Evolutionary conservation across 208 protist genomes (phyloP).

Genomic region (Naegleria gruberi): DNA sequence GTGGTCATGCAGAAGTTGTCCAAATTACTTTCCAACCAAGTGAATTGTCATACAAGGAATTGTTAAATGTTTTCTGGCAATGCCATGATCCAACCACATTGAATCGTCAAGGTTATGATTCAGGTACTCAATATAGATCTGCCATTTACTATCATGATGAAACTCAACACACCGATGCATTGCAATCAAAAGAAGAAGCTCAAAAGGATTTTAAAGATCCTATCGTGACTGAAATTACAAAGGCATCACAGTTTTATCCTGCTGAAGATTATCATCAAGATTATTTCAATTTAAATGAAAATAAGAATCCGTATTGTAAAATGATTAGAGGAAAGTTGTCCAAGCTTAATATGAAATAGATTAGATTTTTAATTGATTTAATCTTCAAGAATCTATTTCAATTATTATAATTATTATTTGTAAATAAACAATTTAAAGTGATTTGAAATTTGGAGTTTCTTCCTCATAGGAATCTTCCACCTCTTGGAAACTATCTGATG

Average conservation of each 20-base stretch:
- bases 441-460: no score
- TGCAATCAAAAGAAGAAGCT: slow-evolving; percentile 39
- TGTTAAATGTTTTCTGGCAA: slow-evolving; percentile 82
- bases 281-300: slow-evolving; percentile 50
- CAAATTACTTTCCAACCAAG: slow-evolving; percentile 66
- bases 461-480: no score
- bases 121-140: slow-evolving; percentile 39
- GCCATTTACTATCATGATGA: slow-evolving; percentile 77
- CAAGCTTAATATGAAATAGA: neutral
- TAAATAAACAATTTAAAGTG: no score
- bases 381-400: no score
- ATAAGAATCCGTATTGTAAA: neutral
- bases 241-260: slow-evolving; percentile 56
- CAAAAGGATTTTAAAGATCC: slow-evolving; percentile 44
- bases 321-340: neutral
- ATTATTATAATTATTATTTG: no score
- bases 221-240: slow-evolving; percentile 58
- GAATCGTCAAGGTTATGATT: slow-evolving; percentile 61
- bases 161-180: slow-evolving; percentile 61
- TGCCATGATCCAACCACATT: slow-evolving; percentile 85
- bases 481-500: no score
- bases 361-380: no score
- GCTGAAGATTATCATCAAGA: slow-evolving; percentile 77
- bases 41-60: slow-evolving; percentile 63
- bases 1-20: slow-evolving; percentile 86